phyloP scores from a whole-genome alignment of 441 rosid genomes.

The Geranium incanum region DNA sequence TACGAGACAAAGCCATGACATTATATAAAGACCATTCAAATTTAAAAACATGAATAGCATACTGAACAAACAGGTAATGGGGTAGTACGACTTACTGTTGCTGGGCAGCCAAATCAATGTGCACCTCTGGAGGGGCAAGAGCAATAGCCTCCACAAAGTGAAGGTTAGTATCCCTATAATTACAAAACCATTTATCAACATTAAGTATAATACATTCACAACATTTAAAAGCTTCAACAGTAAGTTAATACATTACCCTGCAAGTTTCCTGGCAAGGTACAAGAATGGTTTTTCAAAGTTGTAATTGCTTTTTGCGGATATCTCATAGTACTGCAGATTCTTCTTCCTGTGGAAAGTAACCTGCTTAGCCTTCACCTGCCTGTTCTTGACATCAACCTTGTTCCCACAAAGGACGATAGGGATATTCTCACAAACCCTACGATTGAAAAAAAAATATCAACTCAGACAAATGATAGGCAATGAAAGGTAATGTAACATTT shows the following conservation, averaged over 20 bases:
- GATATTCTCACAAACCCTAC: slow-evolving; percentile 77
- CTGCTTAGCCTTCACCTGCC: slow-evolving; percentile 91
- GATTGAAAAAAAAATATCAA: neutral
- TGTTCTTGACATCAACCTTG: slow-evolving; percentile 81
- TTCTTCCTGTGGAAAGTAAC: slow-evolving; percentile 84
- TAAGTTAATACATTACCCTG: slow-evolving; percentile 42
- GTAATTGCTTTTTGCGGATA: slow-evolving; percentile 85
- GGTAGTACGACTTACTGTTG: slow-evolving; percentile 40
- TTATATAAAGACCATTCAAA: neutral
- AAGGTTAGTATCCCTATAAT: slow-evolving; percentile 41
- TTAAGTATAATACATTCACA: neutral
- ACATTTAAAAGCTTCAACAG: neutral
- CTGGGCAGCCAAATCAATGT: slow-evolving; percentile 55
- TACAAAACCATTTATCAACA: slow-evolving; percentile 5
- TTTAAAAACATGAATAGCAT: neutral
- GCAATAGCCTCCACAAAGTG: slow-evolving; percentile 73
- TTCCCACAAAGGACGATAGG: slow-evolving; percentile 80
- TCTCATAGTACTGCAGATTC: slow-evolving; percentile 77
- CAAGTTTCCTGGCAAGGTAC: slow-evolving; percentile 84
- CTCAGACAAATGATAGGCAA: no score
- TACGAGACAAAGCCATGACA: neutral
- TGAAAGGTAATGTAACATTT: no score
- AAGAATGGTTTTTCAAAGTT: slow-evolving; percentile 84
- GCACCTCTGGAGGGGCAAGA: slow-evolving; percentile 70
- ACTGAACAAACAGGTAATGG: neutral